A percentile compares a stretch with the other conserved stretches of the same genome.
Conservation (phyloP, 768 basidiomycete genomes). For the Termitomyces sp. region DNA sequence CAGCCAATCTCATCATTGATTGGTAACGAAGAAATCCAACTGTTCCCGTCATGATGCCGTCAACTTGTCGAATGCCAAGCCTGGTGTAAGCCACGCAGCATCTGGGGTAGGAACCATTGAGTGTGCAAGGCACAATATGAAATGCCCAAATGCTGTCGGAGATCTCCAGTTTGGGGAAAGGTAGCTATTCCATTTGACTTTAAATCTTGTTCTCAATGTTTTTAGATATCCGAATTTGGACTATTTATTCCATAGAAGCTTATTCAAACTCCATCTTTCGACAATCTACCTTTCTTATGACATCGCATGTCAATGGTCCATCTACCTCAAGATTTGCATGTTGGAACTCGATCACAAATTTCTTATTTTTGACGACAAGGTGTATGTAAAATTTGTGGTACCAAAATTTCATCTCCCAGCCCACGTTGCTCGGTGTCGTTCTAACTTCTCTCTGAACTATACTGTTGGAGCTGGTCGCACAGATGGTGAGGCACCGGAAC, state of each 20-base stretch:
- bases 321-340: slow-evolving; percentile 12
- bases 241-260: slow-evolving; percentile 13
- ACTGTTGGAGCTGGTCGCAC: not conserved
- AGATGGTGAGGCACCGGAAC: not conserved
- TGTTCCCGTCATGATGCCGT: slow-evolving; percentile 26
- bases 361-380: not conserved
- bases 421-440: not conserved
- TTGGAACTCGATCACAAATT: not conserved
- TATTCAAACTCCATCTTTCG: not conserved
- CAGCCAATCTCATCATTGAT: too few species aligned
- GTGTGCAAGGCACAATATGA: too few species aligned
- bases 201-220: not conserved
- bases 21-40: slow-evolving; percentile 17
- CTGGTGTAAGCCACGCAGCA: slow-evolving; percentile 10
- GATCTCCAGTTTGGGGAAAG: slow-evolving; percentile 28
- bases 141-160: not conserved
- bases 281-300: slow-evolving; percentile 13
- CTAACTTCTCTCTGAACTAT: not conserved
- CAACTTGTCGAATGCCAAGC: slow-evolving; percentile 16
- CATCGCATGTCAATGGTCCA: not conserved
- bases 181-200: slow-evolving; percentile 11
- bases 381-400: slow-evolving; percentile 11
- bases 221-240: slow-evolving; percentile 24
- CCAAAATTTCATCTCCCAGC: slow-evolving; percentile 4
- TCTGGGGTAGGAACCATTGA: too few species aligned